Percentiles rank a stretch among this genome's conserved stretches.
These are phyloP conservation scores for Knoxia roxburghii DNA, from an alignment of 257 asterid genomes.

Conservation along the genomic window DNA sequence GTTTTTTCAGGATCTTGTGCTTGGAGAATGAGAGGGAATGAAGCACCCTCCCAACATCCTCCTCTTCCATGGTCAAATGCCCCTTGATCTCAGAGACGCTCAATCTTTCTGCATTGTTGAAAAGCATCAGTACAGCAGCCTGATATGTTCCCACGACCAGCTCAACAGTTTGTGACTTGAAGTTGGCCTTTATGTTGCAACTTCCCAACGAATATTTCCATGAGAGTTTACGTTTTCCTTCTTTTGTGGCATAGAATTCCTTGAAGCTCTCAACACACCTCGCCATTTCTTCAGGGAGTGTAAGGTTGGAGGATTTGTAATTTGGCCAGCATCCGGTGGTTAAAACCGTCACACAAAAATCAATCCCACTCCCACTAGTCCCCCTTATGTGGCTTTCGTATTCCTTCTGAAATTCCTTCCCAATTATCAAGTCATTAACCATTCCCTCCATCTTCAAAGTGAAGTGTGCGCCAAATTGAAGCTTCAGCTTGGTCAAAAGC, in stretches of 20 bases:
- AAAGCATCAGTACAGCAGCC: conserved; percentile 53
- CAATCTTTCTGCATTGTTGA: conserved; percentile 42
- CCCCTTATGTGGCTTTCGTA: conserved; percentile 46
- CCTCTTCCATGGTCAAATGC: conserved; percentile 47
- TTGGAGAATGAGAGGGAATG: conserved; percentile 55
- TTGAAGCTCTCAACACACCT: conserved; percentile 53
- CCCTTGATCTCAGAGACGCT: conserved; percentile 41
- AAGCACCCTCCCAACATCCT: conserved; percentile 48
- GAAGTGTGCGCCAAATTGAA: conserved; percentile 49
- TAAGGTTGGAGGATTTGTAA: conserved; percentile 49
- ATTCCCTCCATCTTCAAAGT: conserved; percentile 69
- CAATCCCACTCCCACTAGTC: conserved; percentile 46
- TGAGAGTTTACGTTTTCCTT: conserved; percentile 39
- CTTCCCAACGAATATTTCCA: conserved; percentile 56
- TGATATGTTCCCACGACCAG: conserved; percentile 43
- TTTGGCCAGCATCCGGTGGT: conserved; percentile 64
- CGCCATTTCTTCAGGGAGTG: conserved; percentile 57
- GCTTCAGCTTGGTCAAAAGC: conserved; percentile 46
- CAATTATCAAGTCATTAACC: conserved; percentile 48
- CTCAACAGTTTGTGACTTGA: conserved; percentile 43
- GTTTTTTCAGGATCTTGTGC: conserved; percentile 46
- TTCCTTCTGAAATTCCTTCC: conserved; percentile 42
- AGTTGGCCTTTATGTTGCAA: conserved; percentile 42
- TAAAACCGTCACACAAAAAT: conserved; percentile 44
- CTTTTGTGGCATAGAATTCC: conserved; percentile 36